Evolutionary conservation across 352 stramenopile species (phyloP), one percentile per base, ranked within the genome.

Genomic region (Globisporangium sylvaticum): DNA sequence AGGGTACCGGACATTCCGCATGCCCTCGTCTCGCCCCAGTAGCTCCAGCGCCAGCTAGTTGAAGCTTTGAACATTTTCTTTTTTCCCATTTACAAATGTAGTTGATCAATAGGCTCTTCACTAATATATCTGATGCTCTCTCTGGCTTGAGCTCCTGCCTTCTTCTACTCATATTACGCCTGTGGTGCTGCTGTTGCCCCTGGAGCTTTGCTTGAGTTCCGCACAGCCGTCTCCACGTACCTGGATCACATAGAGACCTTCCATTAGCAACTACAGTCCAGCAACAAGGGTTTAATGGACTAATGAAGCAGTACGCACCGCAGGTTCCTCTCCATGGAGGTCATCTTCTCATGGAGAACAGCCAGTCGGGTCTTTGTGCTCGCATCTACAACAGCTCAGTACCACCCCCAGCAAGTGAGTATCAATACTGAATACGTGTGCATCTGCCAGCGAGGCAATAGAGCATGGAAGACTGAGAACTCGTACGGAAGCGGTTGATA

Each of bases 401-500:
- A 6, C 24, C 64, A 58, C 18, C 12, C 12, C 12, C 12, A 42
- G 34, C 34, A 42, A 42, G 3, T 15, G 12, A 14, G 12, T 42
- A 15, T 18, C 34, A 42, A 42, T 42, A 18, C 34, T 5, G 34
- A 42, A 65, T 2, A 14, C 31, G 52, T 22, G 34, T 0, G n/a
- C 25, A 39, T 56, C 44, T 61, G 27, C 14, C 18, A 9, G 8
- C 18, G 14, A 44, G 14, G 50, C 44, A 58, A 32, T 8, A 58
- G 22, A 15, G 4, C 7, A n/a, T 9, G 4, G 4, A 7, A 7
- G 31, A 34, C 31, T 34, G 31, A 58, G 39, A 52, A 1, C 34
- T 7, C 77, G 66, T 74, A 89, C 80, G 75, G 66, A 90, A 89
- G 55, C 69, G 72, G 63, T 89, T 89, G 66, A 90, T 74, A 63